Conservation (phyloP, 768 basidiomycete genomes). For the Tricholoma matsutake region DNA sequence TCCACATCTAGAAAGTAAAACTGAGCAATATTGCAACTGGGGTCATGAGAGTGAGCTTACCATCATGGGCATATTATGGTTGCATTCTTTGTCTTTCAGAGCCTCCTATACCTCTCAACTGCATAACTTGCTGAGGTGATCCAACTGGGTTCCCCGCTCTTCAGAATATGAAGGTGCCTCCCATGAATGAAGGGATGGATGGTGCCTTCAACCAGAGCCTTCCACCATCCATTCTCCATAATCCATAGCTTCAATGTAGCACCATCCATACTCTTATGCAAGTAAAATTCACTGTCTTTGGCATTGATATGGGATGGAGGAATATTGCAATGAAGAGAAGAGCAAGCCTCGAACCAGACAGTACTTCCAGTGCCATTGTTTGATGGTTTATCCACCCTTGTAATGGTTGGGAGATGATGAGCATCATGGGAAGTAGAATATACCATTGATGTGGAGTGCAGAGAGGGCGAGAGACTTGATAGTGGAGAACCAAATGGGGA, state of each 20-base stretch:
- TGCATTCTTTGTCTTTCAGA: background rate
- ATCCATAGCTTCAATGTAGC: background rate
- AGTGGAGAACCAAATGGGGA: background rate
- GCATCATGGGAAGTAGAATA: background rate
- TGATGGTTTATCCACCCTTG: background rate
- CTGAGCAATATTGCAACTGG: background rate
- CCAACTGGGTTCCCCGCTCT: background rate
- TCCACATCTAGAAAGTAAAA: background rate
- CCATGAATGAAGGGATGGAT: background rate
- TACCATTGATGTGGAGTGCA: background rate
- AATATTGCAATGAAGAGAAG: background rate
- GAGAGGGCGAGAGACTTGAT: background rate
- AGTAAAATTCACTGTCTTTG: background rate
- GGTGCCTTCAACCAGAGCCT: background rate
- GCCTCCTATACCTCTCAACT: background rate
- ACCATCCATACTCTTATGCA: background rate
- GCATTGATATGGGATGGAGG: background rate
- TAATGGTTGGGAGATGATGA: background rate
- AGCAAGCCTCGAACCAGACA: background rate
- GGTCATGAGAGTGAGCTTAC: background rate
- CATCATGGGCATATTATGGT: background rate
- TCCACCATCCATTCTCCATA: background rate
- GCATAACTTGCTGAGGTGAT: background rate
- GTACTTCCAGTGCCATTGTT: background rate
- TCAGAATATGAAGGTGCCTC: background rate